Conservation (phyloP, 2,329 filamentous ascomycete genomes). For the Diaporthe sp. region DNA sequence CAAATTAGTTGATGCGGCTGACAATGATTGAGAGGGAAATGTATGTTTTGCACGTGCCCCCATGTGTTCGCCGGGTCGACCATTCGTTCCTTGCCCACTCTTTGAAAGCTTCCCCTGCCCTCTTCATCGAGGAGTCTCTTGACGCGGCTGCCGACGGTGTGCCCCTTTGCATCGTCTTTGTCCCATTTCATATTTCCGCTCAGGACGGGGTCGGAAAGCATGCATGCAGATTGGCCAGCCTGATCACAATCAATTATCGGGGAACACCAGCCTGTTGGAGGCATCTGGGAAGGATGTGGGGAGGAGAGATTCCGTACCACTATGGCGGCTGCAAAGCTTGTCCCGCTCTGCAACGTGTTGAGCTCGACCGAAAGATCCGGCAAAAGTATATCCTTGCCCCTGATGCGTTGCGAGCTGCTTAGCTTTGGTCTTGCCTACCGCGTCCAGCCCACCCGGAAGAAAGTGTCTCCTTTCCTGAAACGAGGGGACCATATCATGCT, state of each 20-base stretch:
- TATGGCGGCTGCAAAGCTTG: conserved; percentile 18
- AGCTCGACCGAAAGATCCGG: conserved; percentile 23
- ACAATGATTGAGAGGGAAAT: fast-evolving
- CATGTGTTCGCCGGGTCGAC: conserved; percentile 23
- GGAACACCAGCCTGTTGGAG: not conserved
- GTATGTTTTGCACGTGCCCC: not conserved
- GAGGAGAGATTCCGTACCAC: not conserved
- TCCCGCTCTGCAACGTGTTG: conserved; percentile 27
- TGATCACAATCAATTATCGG: not conserved
- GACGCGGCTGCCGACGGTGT: conserved; percentile 15
- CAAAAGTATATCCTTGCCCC: conserved; percentile 19
- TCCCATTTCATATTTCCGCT: not conserved
- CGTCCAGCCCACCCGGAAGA: not conserved
- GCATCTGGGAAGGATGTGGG: no score
- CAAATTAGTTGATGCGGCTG: no score
- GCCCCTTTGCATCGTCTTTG: not conserved
- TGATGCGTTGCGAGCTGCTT: not conserved
- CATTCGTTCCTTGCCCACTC: not conserved
- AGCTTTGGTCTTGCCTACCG: not conserved
- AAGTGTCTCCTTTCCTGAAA: no score
- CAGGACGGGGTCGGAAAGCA: conserved; percentile 11
- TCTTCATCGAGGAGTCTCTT: not conserved
- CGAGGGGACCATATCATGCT: no score
- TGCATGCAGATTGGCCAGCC: conserved; percentile 31
- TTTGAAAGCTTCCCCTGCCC: conserved; percentile 17